Evolutionary conservation across 78 protist species (phyloP), one percentile per base, ranked within the genome.

Genomic region (Speleostelium caveatum): DNA sequence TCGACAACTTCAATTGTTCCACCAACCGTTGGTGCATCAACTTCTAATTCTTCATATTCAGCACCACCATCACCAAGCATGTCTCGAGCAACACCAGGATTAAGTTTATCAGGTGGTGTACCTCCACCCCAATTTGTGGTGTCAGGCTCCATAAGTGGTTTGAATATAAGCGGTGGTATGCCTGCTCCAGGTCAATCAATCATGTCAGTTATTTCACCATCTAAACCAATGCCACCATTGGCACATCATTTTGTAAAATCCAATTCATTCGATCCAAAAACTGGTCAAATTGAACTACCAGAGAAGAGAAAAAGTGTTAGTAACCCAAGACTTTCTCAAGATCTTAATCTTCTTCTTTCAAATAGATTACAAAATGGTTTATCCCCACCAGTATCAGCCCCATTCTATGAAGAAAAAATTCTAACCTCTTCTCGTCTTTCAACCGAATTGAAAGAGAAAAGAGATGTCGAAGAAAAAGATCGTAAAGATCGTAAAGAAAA

Each of bases 381-480:
- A 19, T 67, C 91, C 21, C 91, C 91, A 55, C 91, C 91, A 17
- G 75, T 67, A 1, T 26, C 60, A 35, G 42, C 74, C 39, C 91
- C 91, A 83, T 83, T 59, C 68, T 83, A 51, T n/a, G 91, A 83
- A 24, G 80, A 83, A 17, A 83, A 69, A 26, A 22, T 83, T 41
- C 30, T 69, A 55, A 39, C 35, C 1, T 28, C 51, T 16, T 36
- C 62, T 6, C 7, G 56, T 41, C 58, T 60, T 38, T 19, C 80
- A 14, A 22, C 12, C 19, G 91, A 67, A 41, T 24, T 67, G 17
- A 55, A 56, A 35, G 77, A 39, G 14, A 69, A 69, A 42, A 61
- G 77, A 33, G 80, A 83, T 16, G 41, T 38, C 17, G 91, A 83
- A 42, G 91, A 78, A 53, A 24, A 36, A 22, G 87, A 78, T 36